phyloP scores from a whole-genome alignment of 495 filamentous ascomycete species.

The Daldinia concentrica region DNA sequence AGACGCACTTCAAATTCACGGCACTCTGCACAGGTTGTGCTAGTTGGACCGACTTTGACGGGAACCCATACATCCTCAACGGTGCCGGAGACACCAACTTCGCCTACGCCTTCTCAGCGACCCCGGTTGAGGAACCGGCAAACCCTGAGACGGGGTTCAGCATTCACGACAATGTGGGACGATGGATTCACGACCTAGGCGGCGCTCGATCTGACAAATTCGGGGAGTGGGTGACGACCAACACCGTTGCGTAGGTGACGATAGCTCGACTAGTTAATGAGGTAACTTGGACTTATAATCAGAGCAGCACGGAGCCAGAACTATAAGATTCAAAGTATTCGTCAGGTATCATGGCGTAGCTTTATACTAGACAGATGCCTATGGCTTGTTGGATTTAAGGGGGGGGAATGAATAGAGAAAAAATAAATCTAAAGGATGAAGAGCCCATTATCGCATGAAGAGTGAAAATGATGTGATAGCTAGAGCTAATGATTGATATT shows the following conservation, averaged over 20 bases:
- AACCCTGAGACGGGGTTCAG: constrained; percentile 50
- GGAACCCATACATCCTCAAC: constrained; percentile 51
- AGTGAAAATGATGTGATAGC: no score
- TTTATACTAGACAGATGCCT: constrained; percentile 32
- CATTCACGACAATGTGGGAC: constrained; percentile 58
- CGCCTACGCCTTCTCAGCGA: constrained; percentile 52
- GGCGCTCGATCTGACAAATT: constrained; percentile 45
- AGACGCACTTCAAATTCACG: constrained; percentile 57
- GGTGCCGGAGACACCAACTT: constrained; percentile 49
- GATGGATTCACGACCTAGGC: constrained; percentile 54
- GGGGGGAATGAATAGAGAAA: constrained; percentile 30
- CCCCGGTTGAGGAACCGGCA: constrained; percentile 49
- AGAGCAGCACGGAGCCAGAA: constrained; percentile 34
- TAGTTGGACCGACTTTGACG: constrained; percentile 54
- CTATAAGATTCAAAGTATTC: constrained; percentile 40
- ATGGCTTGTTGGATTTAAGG: constrained; percentile 15
- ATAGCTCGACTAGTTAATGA: constrained; percentile 10
- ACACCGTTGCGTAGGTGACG: constrained; percentile 38
- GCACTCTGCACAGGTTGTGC: constrained; percentile 56
- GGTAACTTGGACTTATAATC: constrained; percentile 36
- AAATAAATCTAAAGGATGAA: background rate
- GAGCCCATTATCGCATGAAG: background rate
- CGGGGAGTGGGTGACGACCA: constrained; percentile 40
- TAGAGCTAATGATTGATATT: no score
- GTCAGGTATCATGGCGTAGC: constrained; percentile 27